Evolutionary conservation across 2,329 filamentous ascomycete species (phyloP).

Genomic region (Tricladium varicosporioides): DNA sequence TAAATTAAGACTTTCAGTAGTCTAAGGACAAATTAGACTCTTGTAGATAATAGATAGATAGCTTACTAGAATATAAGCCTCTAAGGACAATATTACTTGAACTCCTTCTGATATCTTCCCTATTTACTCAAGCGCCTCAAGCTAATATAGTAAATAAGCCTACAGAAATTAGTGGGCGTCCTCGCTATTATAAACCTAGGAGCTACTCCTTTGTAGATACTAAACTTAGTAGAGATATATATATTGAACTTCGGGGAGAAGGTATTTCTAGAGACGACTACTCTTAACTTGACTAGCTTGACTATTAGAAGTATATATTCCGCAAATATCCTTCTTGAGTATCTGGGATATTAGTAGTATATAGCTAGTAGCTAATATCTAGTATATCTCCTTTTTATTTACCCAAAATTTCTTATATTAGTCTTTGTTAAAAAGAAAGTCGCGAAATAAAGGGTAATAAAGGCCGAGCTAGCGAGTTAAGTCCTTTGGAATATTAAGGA

Average conservation of each 20-base stretch:
- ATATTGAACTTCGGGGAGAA: slow-evolving; percentile 38
- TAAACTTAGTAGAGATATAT: slow-evolving; percentile 40
- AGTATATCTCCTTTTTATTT: slow-evolving; percentile 24
- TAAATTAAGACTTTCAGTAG: too few species aligned
- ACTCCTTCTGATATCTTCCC: too few species aligned
- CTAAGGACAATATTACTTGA: too few species aligned
- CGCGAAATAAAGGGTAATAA: too few species aligned
- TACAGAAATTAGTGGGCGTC: too few species aligned
- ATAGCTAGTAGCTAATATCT: slow-evolving; percentile 29
- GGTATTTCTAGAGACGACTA: slow-evolving; percentile 20
- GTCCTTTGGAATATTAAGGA: slow-evolving; percentile 27
- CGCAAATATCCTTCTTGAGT: slow-evolving; percentile 24
- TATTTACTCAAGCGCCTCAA: too few species aligned
- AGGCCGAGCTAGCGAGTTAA: slow-evolving; percentile 6
- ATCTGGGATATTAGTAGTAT: slow-evolving; percentile 31
- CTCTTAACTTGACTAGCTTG: slow-evolving; percentile 14
- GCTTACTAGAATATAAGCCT: too few species aligned
- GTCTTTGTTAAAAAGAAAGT: too few species aligned
- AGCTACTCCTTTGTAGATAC: slow-evolving; percentile 33
- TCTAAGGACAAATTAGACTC: too few species aligned
- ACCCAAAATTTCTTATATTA: too few species aligned
- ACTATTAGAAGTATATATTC: slow-evolving; percentile 19
- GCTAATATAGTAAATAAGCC: too few species aligned
- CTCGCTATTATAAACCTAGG: slow-evolving; percentile 20
- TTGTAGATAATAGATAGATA: too few species aligned